These are phyloP conservation scores for Geotrichum europaeum DNA, from an alignment of 1,139 yeast genomes.

Conservation along the genomic window DNA sequence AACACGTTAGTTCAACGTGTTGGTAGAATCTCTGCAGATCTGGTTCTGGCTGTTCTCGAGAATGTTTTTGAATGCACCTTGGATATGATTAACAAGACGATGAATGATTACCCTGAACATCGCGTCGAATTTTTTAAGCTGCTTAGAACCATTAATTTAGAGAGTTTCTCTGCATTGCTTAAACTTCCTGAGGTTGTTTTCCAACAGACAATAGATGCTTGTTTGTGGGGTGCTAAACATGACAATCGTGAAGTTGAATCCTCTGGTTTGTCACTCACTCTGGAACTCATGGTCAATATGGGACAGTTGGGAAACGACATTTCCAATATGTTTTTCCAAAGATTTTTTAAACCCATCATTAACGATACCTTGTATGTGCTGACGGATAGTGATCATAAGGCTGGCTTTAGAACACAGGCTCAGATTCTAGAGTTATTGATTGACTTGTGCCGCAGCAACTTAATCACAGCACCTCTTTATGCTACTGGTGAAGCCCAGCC, in stretches of 20 bases:
- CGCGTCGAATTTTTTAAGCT: slow-evolving; percentile 92
- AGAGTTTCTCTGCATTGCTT: slow-evolving; percentile 78
- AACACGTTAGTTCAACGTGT: slow-evolving; percentile 82
- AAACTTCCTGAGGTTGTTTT: slow-evolving; percentile 90
- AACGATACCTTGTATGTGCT: slow-evolving; percentile 89
- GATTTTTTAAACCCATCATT: slow-evolving; percentile 81
- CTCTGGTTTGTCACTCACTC: slow-evolving; percentile 73
- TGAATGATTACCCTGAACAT: slow-evolving; percentile 96
- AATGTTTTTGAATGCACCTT: slow-evolving; percentile 92
- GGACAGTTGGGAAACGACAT: slow-evolving; percentile 73
- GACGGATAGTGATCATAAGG: slow-evolving; percentile 96
- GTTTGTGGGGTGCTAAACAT: slow-evolving; percentile 97
- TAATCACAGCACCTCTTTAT: slow-evolving; percentile 72
- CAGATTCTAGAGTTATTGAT: slow-evolving; percentile 78
- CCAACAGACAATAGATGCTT: slow-evolving; percentile 85
- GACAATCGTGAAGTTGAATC: slow-evolving; percentile 94
- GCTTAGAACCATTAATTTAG: slow-evolving; percentile 76
- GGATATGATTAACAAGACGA: slow-evolving; percentile 91
- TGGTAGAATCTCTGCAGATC: slow-evolving; percentile 85
- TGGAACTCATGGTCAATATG: slow-evolving; percentile 77
- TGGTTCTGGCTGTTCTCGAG: slow-evolving; percentile 79
- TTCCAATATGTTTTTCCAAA: slow-evolving; percentile 80
- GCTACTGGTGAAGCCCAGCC: slow-evolving; percentile 58
- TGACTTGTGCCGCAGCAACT: slow-evolving; percentile 71
- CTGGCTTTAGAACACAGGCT: slow-evolving; percentile 88